Base-by-base conservation (phyloP, 2,329 filamentous ascomycete species). In the Tolypocladium ovalisporum region DNA sequence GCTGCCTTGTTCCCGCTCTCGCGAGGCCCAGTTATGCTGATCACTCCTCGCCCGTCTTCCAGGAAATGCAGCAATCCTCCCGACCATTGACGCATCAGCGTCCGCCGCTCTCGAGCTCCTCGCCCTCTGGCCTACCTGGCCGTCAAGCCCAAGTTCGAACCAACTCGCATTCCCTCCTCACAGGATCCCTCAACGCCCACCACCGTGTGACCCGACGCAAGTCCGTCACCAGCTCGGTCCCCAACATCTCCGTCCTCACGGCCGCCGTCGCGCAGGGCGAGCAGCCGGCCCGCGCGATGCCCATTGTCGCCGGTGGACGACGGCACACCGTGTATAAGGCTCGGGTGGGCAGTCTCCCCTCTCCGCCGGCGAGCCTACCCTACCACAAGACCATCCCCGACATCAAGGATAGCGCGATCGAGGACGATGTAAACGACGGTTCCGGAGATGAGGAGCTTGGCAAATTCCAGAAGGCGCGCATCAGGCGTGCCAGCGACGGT, bases 151-250 rank as follows among this genome's bases (percentile, higher is more conserved):
- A 88, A 74, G 82, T 84, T 61, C 87, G 91, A 68, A 85, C 84
- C 65, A 89, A 91, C 76, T 89, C 89, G 54, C 88, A 94, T 73
- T 93, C 90, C 58, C 79, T 91, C 65, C 87, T 92, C 57, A 82
- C 88, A 59, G 84, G 85, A 64, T 84, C 88, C 58, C 82, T 92
- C 68, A 93, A 92, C 76, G 76, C 86, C 65, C 86, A 84, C 71
- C 89, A 96, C 73, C 89, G 94, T 65, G 85, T 97, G 64, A 91
- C 89, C 65, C 89, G 93, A 67, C 85, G 94, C 66, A 97, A 97
- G 82, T 97, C 92, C 75, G 91, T 96, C 69, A 90, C 89, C 60
- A 87, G 85, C 62, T 83, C 86, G 52, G 81, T 80, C 53, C 80
- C 83, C 71, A 92, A 88, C 73, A 84, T 88, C 52, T 86, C 88